Base-by-base conservation (phyloP, 495 filamentous ascomycete genomes). In the Immersiella caudata region DNA sequence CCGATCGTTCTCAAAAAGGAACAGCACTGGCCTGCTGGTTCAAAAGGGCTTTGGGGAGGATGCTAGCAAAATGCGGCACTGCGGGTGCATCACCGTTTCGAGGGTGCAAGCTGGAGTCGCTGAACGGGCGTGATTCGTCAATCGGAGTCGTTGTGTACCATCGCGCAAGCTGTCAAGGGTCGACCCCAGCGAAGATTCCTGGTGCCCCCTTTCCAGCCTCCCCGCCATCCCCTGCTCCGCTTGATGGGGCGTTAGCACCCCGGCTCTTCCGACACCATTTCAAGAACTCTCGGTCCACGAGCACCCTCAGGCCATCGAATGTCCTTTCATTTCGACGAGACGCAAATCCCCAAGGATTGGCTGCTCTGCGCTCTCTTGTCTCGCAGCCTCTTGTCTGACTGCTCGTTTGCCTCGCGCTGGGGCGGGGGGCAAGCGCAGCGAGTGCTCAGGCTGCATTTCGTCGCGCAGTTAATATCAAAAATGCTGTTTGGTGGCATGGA, bases 311-410 rank as follows among this genome's bases (percentile, higher is more conserved):
- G 40, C 22, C 36, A 36, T 64, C 22, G 25, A n/a, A 58, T 33
- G 63, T 56, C 63, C 63, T 35, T 65, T 65, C 63, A 65, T 65
- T 65, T 65, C 63, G 63, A 65, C 63, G 56, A 65, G 52, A 62
- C 60, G 60, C 21, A 14, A 62, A 62, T 50, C 60, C 36, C 21
- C 60, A 33, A 25, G 60, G 35, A 21, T 50, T 62, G 9, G 8
- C 18, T 21, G 54, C 14, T 18, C 33, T 21, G n/a, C n/a, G n/a
- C n/a, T n/a, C n/a, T n/a, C n/a, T n/a, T n/a, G n/a, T n/a, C n/a
- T n/a, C n/a, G n/a, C n/a, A n/a, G n/a, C n/a, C n/a, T n/a, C n/a
- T n/a, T n/a, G 40, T 46, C 40, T 4, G 3, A 4, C 29, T 33
- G 3, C 29, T 46, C 40, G 40, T 46, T 46, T 12, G 54, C 54